Conservation (phyloP, 2,329 filamentous ascomycete genomes). For the Rutstroemia sp. region DNA sequence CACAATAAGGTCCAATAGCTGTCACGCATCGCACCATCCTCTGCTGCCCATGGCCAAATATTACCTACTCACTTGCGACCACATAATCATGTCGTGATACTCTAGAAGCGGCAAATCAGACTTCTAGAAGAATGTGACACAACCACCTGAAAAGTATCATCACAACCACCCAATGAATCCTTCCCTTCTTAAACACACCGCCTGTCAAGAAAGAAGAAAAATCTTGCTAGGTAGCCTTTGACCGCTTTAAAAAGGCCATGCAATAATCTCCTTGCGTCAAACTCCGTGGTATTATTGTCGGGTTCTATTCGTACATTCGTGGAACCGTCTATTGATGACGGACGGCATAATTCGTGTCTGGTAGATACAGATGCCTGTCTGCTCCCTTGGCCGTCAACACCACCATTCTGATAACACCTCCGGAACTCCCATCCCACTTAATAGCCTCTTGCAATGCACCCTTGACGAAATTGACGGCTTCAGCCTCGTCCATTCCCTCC, state of each 20-base stretch:
- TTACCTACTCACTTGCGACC: too few species aligned
- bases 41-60: too few species aligned
- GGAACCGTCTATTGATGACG: constrained; percentile 43
- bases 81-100: neutral
- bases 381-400: constrained; percentile 87
- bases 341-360: constrained; percentile 70
- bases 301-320: constrained; percentile 28
- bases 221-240: constrained; percentile 6
- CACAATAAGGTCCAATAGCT: too few species aligned
- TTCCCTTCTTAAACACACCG: constrained; percentile 17
- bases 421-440: constrained; percentile 98
- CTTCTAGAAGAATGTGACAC: constrained; percentile 1
- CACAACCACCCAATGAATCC: neutral
- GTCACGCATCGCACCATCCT: too few species aligned
- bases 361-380: constrained; percentile 89
- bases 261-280: constrained; percentile 8
- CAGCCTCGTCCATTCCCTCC: constrained; percentile 87
- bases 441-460: constrained; percentile 86
- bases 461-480: constrained; percentile 90
- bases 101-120: neutral
- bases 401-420: constrained; percentile 96
- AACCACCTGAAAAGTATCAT: neutral
- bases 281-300: constrained; percentile 26
- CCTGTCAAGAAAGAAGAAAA: constrained; percentile 5
- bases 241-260: constrained; percentile 14